Conservation (phyloP, 2,329 filamentous ascomycete species). For the Escovopsis sp. region DNA sequence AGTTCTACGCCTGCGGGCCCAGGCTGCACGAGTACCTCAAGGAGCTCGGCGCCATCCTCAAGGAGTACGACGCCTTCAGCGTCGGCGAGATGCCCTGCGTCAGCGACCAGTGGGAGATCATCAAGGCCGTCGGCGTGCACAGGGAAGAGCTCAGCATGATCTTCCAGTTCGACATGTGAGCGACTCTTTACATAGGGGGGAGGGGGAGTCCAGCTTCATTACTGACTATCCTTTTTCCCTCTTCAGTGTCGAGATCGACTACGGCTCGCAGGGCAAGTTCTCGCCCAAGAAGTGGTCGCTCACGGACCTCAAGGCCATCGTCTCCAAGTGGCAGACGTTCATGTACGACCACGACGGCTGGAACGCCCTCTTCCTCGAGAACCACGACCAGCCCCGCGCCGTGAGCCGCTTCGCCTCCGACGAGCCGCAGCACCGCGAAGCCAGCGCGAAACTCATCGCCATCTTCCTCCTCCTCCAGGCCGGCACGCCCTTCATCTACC, state of each 20-base stretch:
- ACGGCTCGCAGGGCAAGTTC: conserved; percentile 29
- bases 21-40: conserved; percentile 31
- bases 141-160: conserved; percentile 54
- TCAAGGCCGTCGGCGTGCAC: conserved; percentile 37
- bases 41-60: conserved; percentile 29
- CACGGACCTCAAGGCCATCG: conserved; percentile 35
- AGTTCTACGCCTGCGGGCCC: conserved; percentile 40
- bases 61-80: conserved; percentile 34
- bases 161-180: conserved; percentile 53
- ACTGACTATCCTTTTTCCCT: no score
- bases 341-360: conserved; percentile 46
- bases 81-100: conserved; percentile 37
- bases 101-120: conserved; percentile 26
- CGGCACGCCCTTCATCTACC: conserved; percentile 54
- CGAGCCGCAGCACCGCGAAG: conserved; percentile 30
- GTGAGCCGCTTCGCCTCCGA: conserved; percentile 41
- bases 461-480: conserved; percentile 41
- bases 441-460: conserved; percentile 45
- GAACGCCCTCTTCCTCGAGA: conserved; percentile 52
- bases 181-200: no score
- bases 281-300: conserved; percentile 29
- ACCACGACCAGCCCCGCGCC: conserved; percentile 50
- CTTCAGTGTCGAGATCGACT: conserved; percentile 33
- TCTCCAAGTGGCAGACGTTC: conserved; percentile 44
- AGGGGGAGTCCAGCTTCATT: no score